Percentiles rank a stretch among this genome's conserved stretches.
Evolutionary conservation across 2,329 filamentous ascomycete genomes (phyloP).

Genomic region (Fusarium subtropicale): DNA sequence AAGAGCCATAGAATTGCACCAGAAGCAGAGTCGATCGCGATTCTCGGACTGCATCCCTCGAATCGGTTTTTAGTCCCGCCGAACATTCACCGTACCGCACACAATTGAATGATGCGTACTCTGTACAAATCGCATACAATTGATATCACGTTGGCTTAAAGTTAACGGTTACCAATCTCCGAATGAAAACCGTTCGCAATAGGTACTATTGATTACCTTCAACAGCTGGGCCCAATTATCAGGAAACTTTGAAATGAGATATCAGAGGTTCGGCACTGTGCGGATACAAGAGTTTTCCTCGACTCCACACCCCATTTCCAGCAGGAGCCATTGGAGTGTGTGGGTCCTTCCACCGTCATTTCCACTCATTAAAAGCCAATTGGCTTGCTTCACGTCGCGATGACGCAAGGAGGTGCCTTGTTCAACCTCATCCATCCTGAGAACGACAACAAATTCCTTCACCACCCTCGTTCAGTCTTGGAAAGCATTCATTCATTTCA

Average conservation of each 20-base stretch:
- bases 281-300: conserved; percentile 28
- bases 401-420: conserved; percentile 44
- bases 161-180: conserved; percentile 10
- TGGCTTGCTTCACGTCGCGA: conserved; percentile 36
- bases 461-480: conserved; percentile 21
- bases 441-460: conserved; percentile 32
- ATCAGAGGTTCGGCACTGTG: conserved; percentile 26
- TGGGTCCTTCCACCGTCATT: conserved; percentile 41
- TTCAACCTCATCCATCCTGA: conserved; percentile 27
- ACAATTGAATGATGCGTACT: not conserved
- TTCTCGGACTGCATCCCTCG: conserved; percentile 11
- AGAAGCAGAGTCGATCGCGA: conserved; percentile 30
- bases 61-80: conserved; percentile 23
- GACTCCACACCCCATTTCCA: conserved; percentile 38
- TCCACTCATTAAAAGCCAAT: conserved; percentile 37
- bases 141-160: not conserved
- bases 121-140: not conserved
- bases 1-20: conserved; percentile 20
- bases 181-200: conserved; percentile 4
- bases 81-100: not conserved
- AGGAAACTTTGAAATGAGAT: conserved; percentile 22
- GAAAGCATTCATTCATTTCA: conserved; percentile 1
- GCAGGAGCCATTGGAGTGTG: conserved; percentile 28
- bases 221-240: conserved; percentile 4
- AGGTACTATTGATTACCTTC: not conserved